These are phyloP conservation scores for Quillaja saponaria DNA, from an alignment of 306 rosid genomes.

Conservation along the genomic window DNA sequence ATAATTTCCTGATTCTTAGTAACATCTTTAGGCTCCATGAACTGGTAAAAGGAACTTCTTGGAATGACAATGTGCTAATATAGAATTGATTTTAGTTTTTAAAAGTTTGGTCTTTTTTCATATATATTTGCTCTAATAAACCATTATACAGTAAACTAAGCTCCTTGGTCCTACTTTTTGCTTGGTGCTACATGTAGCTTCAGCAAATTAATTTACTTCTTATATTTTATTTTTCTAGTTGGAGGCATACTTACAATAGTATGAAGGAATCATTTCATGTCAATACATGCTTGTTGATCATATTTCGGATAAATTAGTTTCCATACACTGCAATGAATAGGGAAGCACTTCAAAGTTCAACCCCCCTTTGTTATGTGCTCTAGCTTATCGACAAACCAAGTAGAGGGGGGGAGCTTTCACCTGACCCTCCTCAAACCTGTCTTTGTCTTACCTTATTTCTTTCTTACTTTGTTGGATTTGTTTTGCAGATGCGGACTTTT, in stretches of 20 bases:
- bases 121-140: background rate
- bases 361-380: background rate
- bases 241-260: background rate
- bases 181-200: conserved; percentile 13
- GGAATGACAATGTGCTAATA: background rate
- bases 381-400: background rate
- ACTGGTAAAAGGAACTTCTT: conserved; percentile 1
- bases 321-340: background rate
- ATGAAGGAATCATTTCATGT: conserved; percentile 8
- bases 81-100: background rate
- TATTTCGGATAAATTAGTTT: too few relatives aligned
- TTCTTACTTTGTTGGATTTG: background rate
- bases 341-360: conserved; percentile 6
- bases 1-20: conserved; percentile 8
- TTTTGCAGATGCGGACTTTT: conserved; percentile 74
- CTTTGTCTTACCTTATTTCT: too few relatives aligned
- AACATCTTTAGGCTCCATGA: conserved; percentile 3
- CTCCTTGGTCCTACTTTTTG: conserved; percentile 14
- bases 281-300: too few relatives aligned
- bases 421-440: too few relatives aligned
- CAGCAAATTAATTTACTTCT: background rate
- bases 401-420: too few relatives aligned
- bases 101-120: background rate
- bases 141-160: background rate
- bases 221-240: too few relatives aligned